Base-by-base conservation (phyloP, 2,329 filamentous ascomycete species). In the Thermothelomyces thermophilus region DNA sequence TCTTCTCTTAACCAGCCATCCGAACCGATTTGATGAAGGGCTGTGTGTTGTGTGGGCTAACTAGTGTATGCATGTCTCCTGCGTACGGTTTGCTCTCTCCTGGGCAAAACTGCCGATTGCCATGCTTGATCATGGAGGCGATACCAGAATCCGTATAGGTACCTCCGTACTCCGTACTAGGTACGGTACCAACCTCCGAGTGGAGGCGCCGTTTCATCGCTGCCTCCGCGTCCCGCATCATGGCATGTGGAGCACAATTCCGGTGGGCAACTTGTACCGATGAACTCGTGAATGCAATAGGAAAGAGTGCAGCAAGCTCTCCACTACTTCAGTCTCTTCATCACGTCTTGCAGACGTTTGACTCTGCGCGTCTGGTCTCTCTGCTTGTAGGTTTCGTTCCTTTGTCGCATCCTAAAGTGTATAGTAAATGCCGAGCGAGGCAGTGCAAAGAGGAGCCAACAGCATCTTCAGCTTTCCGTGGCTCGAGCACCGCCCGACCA, bases 361-460 rank as follows among this genome's bases (percentile, higher is more conserved):
- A n/a, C n/a, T n/a, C n/a, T n/a, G n/a, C n/a, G n/a, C n/a, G n/a
- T n/a, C n/a, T n/a, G n/a, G n/a, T n/a, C n/a, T n/a, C n/a, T n/a
- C n/a, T n/a, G n/a, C n/a, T n/a, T n/a, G n/a, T n/a, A n/a, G 5
- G 5, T 9, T 9, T 5, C 9, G 19, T 26, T 17, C 33, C 26
- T 42, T 42, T 33, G 41, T 42, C 28, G 30, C 41, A 47, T 46
- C 37, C 34, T 5, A 13, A 20, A 19, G 19, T 6, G 14, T n/a
- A n/a, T n/a, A n/a, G n/a, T n/a, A 35, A 48, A 41, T 45, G 44
- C 45, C 39, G 20, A 41, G 30, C 45, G 54, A 48, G 54, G 54
- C 54, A 47, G 54, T 56, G 54, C 50, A 50, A 37, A 42, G 11
- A 5, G 31, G 31, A 39, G 31, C 48, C 48, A 55, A 53, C 52